phyloP scores from a whole-genome alignment of 192 early-diverging fungal genomes.

The Haplosporangium gracile region DNA sequence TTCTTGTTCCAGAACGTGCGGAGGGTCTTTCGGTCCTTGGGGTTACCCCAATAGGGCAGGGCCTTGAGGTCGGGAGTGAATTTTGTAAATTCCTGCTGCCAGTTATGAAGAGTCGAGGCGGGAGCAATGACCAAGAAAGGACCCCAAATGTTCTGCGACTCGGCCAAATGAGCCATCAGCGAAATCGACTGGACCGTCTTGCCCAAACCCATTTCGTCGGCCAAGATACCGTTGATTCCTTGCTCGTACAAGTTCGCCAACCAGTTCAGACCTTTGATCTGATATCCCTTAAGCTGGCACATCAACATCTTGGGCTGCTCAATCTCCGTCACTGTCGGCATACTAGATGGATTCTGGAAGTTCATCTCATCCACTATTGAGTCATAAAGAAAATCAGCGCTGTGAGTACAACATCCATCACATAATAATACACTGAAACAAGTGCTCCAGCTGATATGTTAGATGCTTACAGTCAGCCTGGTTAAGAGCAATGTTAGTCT shows the following conservation, averaged over 20 bases:
- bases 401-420: background rate
- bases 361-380: constrained; percentile 84
- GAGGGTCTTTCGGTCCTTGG: constrained; percentile 84
- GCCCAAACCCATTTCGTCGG: constrained; percentile 89
- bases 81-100: constrained; percentile 89
- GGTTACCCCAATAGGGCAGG: constrained; percentile 91
- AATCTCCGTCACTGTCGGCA: constrained; percentile 77
- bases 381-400: background rate
- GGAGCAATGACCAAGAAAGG: constrained; percentile 93
- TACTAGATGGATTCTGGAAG: constrained; percentile 85
- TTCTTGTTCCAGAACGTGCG: constrained; percentile 86
- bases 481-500: constrained; percentile 54
- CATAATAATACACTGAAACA: background rate
- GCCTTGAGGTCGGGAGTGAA: constrained; percentile 85
- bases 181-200: constrained; percentile 95
- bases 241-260: constrained; percentile 87
- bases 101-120: constrained; percentile 91
- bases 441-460: background rate
- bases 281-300: constrained; percentile 86
- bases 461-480: constrained; percentile 60
- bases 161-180: constrained; percentile 89
- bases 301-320: constrained; percentile 89
- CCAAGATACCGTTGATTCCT: constrained; percentile 92
- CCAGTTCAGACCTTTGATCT: constrained; percentile 90
- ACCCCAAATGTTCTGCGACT: constrained; percentile 89